Conservation (phyloP, 2,329 filamentous ascomycete species). For the Colletotrichum shisoi region DNA sequence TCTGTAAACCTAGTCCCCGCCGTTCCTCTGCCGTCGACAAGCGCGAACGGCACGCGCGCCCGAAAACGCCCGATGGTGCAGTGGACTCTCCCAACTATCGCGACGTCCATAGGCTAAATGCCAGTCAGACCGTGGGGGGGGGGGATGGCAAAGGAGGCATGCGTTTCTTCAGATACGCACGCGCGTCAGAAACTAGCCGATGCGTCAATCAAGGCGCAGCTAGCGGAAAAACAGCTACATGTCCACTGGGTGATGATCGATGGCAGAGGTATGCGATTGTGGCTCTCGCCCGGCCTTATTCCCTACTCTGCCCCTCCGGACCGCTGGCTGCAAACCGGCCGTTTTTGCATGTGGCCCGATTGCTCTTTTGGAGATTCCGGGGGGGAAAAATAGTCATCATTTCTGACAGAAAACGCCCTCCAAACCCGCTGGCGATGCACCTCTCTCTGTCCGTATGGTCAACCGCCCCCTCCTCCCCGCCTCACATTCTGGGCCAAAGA, state of each 20-base stretch:
- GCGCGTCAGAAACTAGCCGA: conserved; percentile 12
- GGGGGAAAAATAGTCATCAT: conserved; percentile 14
- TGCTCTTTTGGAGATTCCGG: background rate
- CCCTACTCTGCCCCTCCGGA: background rate
- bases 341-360: conserved; percentile 13
- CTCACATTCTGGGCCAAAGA: background rate
- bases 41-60: background rate
- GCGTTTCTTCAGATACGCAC: background rate
- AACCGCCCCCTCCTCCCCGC: background rate
- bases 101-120: conserved; percentile 26
- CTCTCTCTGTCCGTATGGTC: background rate
- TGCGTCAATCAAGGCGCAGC: conserved; percentile 6
- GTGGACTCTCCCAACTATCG: conserved; percentile 12
- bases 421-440: background rate
- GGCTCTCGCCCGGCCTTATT: background rate
- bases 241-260: too few relatives aligned
- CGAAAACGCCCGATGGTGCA: conserved; percentile 36
- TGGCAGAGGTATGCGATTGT: too few relatives aligned
- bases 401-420: conserved; percentile 27
- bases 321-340: background rate
- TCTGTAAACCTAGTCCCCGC: background rate
- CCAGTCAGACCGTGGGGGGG: too few relatives aligned
- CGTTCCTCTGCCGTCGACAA: background rate
- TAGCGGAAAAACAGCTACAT: too few relatives aligned
- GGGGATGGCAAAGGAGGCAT: background rate